phyloP scores from a whole-genome alignment of 306 rosid genomes.

The Canavalia ensiformis region DNA sequence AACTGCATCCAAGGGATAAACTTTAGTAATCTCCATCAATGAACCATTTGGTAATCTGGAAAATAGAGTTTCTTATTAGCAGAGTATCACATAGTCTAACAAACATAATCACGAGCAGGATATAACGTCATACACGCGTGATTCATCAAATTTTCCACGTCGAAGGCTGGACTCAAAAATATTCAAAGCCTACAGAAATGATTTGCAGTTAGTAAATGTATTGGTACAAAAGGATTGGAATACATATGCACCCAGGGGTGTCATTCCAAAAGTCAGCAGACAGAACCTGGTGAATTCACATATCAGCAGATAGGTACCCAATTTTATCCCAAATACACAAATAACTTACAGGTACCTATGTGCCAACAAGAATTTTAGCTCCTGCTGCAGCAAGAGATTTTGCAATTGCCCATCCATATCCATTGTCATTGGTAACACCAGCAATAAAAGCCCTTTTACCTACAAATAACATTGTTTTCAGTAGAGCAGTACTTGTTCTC shows the following conservation, averaged over 20 bases:
- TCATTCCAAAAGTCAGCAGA: neutral
- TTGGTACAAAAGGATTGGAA: constrained; percentile 31
- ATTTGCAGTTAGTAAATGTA: constrained; percentile 43
- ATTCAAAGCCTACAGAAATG: constrained; percentile 76
- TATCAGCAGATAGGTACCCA: constrained; percentile 60
- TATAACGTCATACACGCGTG: constrained; percentile 73
- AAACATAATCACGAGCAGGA: constrained; percentile 37
- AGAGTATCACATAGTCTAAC: constrained; percentile 15
- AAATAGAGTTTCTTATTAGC: constrained; percentile 45
- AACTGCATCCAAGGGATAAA: constrained; percentile 41
- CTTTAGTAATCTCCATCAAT: constrained; percentile 86
- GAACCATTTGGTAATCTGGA: constrained; percentile 95
- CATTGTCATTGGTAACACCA: too few species aligned
- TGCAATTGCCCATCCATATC: constrained; percentile 44
- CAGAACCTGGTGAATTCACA: neutral
- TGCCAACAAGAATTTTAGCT: constrained; percentile 98
- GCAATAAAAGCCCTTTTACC: too few species aligned
- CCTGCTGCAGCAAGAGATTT: constrained; percentile 99
- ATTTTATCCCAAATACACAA: constrained; percentile 16
- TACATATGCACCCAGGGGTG: neutral
- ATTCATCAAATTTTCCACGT: constrained; percentile 92
- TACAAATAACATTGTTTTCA: neutral
- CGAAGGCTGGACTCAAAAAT: constrained; percentile 94
- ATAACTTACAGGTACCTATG: constrained; percentile 94
- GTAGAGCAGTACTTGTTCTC: constrained; percentile 23